Evolutionary conservation across 345 rosid species (phyloP).

Genomic region (Theobroma cacao): DNA sequence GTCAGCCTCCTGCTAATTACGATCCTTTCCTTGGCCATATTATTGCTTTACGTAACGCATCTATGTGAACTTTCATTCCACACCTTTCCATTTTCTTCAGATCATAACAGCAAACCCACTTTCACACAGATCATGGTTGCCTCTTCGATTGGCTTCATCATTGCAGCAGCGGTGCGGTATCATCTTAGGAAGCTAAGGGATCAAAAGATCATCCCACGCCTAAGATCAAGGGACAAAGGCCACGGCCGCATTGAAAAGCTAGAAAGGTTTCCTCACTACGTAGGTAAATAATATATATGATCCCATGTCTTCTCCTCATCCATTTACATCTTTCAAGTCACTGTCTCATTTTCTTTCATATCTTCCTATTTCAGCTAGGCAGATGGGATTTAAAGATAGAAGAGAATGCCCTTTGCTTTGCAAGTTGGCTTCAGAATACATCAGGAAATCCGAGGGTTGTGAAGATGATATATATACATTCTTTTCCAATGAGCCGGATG

Average conservation of each 20-base stretch:
- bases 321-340: not conserved
- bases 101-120: slow-evolving; percentile 35
- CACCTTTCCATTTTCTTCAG: slow-evolving; percentile 22
- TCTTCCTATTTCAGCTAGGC: slow-evolving; percentile 55
- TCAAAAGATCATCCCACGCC: slow-evolving; percentile 61
- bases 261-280: slow-evolving; percentile 86
- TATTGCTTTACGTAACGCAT: not conserved
- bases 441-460: slow-evolving; percentile 56
- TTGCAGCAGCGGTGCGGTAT: slow-evolving; percentile 60
- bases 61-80: not conserved
- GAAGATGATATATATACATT: slow-evolving; percentile 72
- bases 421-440: slow-evolving; percentile 83
- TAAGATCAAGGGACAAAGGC: slow-evolving; percentile 40
- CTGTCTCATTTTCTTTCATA: not conserved
- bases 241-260: slow-evolving; percentile 42
- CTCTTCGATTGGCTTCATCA: slow-evolving; percentile 65
- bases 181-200: slow-evolving; percentile 46
- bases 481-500: slow-evolving; percentile 56
- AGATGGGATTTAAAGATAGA: slow-evolving; percentile 76
- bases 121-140: slow-evolving; percentile 56
- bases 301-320: not conserved
- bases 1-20: not conserved
- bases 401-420: slow-evolving; percentile 79
- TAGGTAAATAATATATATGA: slow-evolving; percentile 45
- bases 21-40: too few species aligned